Base-by-base conservation (phyloP, 768 basidiomycete species). In the Crassisporium funariophilum region DNA sequence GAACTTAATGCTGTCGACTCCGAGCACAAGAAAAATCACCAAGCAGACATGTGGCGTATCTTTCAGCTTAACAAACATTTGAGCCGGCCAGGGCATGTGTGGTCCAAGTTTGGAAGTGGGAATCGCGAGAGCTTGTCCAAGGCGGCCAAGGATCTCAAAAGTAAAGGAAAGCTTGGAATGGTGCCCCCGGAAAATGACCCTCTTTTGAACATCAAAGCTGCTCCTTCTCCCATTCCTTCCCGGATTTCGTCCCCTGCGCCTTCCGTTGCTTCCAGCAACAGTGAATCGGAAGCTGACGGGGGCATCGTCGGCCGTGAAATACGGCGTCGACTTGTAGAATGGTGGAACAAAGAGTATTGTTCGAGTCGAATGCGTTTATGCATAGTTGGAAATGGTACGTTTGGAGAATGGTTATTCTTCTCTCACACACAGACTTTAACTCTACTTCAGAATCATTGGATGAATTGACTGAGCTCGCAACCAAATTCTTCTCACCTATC, bases 1-100 rank as follows among this genome's bases (percentile, higher is more conserved):
- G 95, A 99, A 69, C 76, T 97, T 52, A 93, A 93, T 56, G 95
- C 97, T 1, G 95, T 99, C 33, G 88, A 99, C 64, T 95, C 92
- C 0, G 97, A 99, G 64, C 86, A 98, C 75, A 91, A 92, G 72
- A 95, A 97, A 73, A 99, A 98, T 62, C 81, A 89, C 37, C 95
- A 95, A 63, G 71, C 77, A 2, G 93, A 98, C 61, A 72, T 85
- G 59, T 95, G 93, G 89, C 83, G 95, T n/a, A 83, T 95, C 47
- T 98, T 89, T 68, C 95, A 99, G 65, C 69, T 98, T 19, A 91
- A 89, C 67, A 98, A 98, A 66, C 78, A 86, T 56, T 80, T 95
- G 39, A 86, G 83, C 46, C 83, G 82, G 55, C 72, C 74, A 2
- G 88, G 84, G 4, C 93, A 95, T 64, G 79, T 81, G 3, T 98